Evolutionary conservation across 2,329 filamentous ascomycete genomes (phyloP).

Genomic region (Colletotrichum shisoi): DNA sequence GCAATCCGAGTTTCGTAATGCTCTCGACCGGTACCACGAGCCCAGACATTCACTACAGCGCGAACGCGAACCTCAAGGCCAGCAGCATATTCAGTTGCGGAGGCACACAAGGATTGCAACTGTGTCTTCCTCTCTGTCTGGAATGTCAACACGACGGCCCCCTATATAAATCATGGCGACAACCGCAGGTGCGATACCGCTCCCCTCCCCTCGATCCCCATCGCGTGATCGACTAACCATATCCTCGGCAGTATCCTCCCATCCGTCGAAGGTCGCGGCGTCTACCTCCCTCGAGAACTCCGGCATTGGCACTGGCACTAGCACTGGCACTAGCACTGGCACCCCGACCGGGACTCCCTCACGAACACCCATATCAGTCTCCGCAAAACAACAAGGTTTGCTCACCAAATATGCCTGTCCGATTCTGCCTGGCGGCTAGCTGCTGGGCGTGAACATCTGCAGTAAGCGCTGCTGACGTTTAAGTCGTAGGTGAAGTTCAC

Average conservation of each 20-base stretch:
- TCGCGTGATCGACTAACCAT: conserved; percentile 9
- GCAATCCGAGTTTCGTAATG: conserved; percentile 17
- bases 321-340: not conserved
- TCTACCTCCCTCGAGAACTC: not conserved
- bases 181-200: conserved; percentile 19
- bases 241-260: conserved; percentile 9
- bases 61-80: not conserved
- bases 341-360: not conserved
- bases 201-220: not conserved
- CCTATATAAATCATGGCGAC: conserved; percentile 25
- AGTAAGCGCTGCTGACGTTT: conserved; percentile 15
- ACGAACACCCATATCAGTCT: conserved; percentile 1
- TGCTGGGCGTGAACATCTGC: not conserved
- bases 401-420: not conserved
- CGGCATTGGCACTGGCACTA: not conserved
- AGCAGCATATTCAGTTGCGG: not conserved
- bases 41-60: not conserved
- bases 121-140: not conserved
- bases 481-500: conserved; percentile 14
- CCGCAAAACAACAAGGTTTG: conserved; percentile 23
- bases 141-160: conserved; percentile 10
- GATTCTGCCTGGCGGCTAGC: not conserved
- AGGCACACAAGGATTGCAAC: not conserved
- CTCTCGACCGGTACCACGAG: not conserved
- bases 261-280: conserved; percentile 12